Evolutionary conservation across 495 filamentous ascomycete genomes (phyloP).

Genomic region (Penicillium egyptiacum): DNA sequence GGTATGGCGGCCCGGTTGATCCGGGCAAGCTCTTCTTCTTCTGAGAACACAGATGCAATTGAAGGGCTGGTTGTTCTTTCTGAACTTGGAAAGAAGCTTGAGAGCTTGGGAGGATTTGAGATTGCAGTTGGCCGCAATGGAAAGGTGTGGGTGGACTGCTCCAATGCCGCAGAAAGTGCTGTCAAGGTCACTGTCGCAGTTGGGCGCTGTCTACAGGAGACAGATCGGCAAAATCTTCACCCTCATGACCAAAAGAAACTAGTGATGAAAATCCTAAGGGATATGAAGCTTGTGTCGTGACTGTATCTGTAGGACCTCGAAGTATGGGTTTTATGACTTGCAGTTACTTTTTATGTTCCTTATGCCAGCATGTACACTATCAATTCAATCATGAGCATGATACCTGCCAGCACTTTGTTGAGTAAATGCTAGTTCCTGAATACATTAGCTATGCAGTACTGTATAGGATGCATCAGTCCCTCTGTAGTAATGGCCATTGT

Average conservation of each 20-base stretch:
- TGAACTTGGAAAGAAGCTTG: constrained; percentile 72
- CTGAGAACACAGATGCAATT: constrained; percentile 59
- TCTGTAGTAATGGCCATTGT: background rate
- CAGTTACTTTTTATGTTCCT: constrained; percentile 2
- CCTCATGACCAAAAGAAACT: constrained; percentile 77
- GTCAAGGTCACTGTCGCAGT: constrained; percentile 69
- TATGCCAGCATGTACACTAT: constrained; percentile 18
- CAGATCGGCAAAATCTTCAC: constrained; percentile 65
- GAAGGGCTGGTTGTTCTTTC: constrained; percentile 72
- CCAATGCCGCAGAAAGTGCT: constrained; percentile 55
- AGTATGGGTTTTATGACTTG: constrained; percentile 2
- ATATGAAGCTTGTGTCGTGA: constrained; percentile 44
- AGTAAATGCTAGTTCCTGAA: background rate
- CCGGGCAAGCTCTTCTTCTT: constrained; percentile 51
- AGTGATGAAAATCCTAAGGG: constrained; percentile 65
- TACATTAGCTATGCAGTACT: background rate
- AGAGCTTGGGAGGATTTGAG: constrained; percentile 73
- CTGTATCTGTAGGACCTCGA: background rate
- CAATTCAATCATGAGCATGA: constrained; percentile 11
- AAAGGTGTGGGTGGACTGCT: constrained; percentile 79
- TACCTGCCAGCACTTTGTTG: background rate
- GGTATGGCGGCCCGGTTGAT: constrained; percentile 77
- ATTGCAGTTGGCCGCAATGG: constrained; percentile 94
- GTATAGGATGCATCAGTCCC: background rate
- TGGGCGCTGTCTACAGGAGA: constrained; percentile 75